phyloP scores from a whole-genome alignment of 257 asterid genomes.

The Leonotis leonurus region DNA sequence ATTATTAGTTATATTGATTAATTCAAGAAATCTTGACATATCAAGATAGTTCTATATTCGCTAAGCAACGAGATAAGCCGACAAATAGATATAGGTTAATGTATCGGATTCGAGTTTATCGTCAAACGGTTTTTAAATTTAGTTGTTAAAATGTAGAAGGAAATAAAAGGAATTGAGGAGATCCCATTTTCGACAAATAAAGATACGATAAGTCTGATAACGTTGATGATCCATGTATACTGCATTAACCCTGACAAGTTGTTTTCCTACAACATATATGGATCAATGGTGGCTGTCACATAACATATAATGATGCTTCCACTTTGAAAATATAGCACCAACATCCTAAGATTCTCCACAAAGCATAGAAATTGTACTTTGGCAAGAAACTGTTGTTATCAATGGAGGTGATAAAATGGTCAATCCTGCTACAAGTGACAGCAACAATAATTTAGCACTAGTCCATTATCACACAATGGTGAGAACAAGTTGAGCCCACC shows the following conservation, averaged over 20 bases:
- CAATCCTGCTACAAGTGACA: too few relatives aligned
- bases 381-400: background rate
- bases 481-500: too few relatives aligned
- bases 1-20: background rate
- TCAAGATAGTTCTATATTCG: background rate
- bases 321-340: conserved; percentile 1
- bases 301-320: background rate
- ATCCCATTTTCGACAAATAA: background rate
- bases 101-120: too few relatives aligned
- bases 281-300: conserved; percentile 13
- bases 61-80: too few relatives aligned
- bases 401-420: background rate
- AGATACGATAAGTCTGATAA: background rate
- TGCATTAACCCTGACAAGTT: too few relatives aligned
- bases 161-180: background rate
- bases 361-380: background rate
- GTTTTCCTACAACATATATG: too few relatives aligned
- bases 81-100: too few relatives aligned
- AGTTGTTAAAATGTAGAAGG: too few relatives aligned
- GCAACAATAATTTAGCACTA: background rate
- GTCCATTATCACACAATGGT: too few relatives aligned
- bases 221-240: too few relatives aligned
- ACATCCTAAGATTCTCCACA: conserved; percentile 8
- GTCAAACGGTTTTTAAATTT: too few relatives aligned
- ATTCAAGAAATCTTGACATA: background rate